phyloP scores from a whole-genome alignment of 805 yeast genomes.

The Saccharomycopsis sp. region DNA sequence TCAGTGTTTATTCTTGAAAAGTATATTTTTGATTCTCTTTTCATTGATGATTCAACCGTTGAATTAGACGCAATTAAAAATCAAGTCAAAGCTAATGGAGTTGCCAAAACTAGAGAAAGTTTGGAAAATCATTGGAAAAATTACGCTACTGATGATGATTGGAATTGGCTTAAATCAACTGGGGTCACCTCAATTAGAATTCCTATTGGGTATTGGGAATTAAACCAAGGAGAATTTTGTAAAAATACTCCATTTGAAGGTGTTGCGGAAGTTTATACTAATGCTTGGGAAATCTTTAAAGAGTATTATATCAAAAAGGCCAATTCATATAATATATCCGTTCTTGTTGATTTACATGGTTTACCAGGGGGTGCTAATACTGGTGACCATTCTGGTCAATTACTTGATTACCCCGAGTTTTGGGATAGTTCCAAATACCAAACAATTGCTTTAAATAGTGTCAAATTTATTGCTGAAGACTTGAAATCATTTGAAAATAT shows the following conservation, averaged over 20 bases:
- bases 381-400: conserved; percentile 74
- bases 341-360: conserved; percentile 79
- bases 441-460: conserved; percentile 35
- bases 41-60: conserved; percentile 45
- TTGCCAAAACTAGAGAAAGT: conserved; percentile 39
- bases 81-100: conserved; percentile 37
- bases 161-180: conserved; percentile 56
- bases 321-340: conserved; percentile 48
- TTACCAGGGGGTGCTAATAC: conserved; percentile 89
- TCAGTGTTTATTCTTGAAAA: conserved; percentile 70
- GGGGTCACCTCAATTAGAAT: conserved; percentile 77
- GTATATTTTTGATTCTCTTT: conserved; percentile 60
- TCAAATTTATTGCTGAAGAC: conserved; percentile 55
- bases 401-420: conserved; percentile 47
- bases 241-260: conserved; percentile 53
- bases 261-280: conserved; percentile 45
- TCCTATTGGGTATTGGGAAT: conserved; percentile 89
- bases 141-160: conserved; percentile 60
- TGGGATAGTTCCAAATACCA: conserved; percentile 42
- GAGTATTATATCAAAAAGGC: conserved; percentile 48
- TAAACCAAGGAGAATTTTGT: conserved; percentile 51
- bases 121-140: conserved; percentile 57
- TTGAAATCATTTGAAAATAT: conserved; percentile 52
- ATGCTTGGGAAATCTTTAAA: conserved; percentile 63
- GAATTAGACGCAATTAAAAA: conserved; percentile 67